A percentile compares a stretch with the other conserved stretches of the same genome.
These are phyloP conservation scores for Toxicodendron radicans DNA, from an alignment of 345 rosid genomes.

Conservation along the genomic window DNA sequence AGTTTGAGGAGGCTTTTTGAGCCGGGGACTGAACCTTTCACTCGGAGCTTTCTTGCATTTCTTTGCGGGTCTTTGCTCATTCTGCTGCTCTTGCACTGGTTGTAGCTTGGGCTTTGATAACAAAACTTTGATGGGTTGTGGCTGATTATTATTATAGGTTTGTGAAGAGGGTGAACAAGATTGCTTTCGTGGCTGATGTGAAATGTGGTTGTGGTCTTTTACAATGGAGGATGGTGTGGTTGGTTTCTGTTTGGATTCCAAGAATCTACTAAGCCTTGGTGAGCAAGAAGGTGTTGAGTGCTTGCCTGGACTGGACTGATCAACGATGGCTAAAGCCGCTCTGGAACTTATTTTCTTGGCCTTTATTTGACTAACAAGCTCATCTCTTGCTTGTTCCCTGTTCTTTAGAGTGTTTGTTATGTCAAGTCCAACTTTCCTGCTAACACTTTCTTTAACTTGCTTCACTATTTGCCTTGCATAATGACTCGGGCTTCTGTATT, in stretches of 20 bases:
- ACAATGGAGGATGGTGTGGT: not conserved
- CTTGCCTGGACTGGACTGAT: slow-evolving; percentile 34
- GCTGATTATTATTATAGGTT: not conserved
- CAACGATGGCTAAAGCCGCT: slow-evolving; percentile 21
- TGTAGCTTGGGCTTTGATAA: slow-evolving; percentile 29
- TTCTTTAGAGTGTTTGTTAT: slow-evolving; percentile 63
- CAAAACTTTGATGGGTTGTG: slow-evolving; percentile 22
- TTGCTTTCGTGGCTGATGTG: slow-evolving; percentile 24
- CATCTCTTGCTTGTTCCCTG: slow-evolving; percentile 53
- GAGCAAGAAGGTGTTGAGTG: slow-evolving; percentile 46
- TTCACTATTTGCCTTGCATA: slow-evolving; percentile 74
- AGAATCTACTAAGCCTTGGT: slow-evolving; percentile 44
- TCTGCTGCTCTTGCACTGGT: slow-evolving; percentile 18
- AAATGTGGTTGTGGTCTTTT: slow-evolving; percentile 11
- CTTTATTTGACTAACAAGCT: slow-evolving; percentile 34
- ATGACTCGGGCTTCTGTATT: slow-evolving; percentile 57
- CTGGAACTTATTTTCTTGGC: slow-evolving; percentile 48
- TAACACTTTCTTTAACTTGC: slow-evolving; percentile 71
- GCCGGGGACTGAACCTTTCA: slow-evolving; percentile 33
- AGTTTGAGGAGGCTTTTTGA: slow-evolving; percentile 49
- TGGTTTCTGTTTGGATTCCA: slow-evolving; percentile 39
- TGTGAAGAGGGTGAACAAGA: slow-evolving; percentile 6
- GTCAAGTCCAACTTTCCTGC: slow-evolving; percentile 70
- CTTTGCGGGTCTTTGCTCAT: slow-evolving; percentile 28
- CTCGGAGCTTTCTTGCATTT: slow-evolving; percentile 38